Evolutionary conservation across 1,284 basidiomycete species (phyloP).

Genomic region (Vanrija sp.): DNA sequence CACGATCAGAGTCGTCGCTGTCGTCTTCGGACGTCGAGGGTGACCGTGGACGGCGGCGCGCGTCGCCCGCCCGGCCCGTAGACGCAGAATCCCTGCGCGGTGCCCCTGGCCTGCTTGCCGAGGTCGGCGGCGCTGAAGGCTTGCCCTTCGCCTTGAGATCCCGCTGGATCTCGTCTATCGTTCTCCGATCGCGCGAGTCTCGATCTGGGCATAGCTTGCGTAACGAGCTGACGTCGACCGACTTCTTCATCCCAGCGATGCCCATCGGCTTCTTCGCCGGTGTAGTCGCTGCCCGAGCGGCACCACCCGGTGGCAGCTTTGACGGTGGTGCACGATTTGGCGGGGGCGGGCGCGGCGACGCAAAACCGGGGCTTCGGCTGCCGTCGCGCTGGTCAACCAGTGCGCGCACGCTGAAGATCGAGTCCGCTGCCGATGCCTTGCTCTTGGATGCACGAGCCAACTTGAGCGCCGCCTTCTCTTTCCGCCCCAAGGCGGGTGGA

Average conservation of each 20-base stretch:
- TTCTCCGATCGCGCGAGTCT: constrained; percentile 32
- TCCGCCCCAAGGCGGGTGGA: constrained; percentile 28
- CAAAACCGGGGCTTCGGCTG: neutral
- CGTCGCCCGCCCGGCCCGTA: neutral
- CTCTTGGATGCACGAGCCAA: constrained; percentile 4
- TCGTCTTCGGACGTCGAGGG: constrained; percentile 6
- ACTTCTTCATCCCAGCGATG: constrained; percentile 17
- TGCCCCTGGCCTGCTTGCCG: neutral
- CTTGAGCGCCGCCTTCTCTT: constrained; percentile 27
- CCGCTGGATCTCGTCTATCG: constrained; percentile 39
- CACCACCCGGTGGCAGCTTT: too few species aligned
- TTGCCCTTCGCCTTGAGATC: constrained; percentile 27
- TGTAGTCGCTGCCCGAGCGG: neutral
- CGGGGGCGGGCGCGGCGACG: neutral
- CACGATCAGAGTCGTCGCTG: constrained; percentile 4
- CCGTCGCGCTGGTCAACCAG: constrained; percentile 28
- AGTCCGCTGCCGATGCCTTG: constrained; percentile 2
- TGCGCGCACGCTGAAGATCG: constrained; percentile 32
- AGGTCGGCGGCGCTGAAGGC: neutral
- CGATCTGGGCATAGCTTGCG: constrained; percentile 38
- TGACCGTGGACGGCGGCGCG: constrained; percentile 2
- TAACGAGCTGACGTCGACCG: constrained; percentile 18
- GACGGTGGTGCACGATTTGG: neutral
- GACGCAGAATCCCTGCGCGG: too few species aligned
- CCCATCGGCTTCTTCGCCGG: neutral